Conservation (phyloP, 1,284 basidiomycete species). For the Heliocybe sulcata region DNA sequence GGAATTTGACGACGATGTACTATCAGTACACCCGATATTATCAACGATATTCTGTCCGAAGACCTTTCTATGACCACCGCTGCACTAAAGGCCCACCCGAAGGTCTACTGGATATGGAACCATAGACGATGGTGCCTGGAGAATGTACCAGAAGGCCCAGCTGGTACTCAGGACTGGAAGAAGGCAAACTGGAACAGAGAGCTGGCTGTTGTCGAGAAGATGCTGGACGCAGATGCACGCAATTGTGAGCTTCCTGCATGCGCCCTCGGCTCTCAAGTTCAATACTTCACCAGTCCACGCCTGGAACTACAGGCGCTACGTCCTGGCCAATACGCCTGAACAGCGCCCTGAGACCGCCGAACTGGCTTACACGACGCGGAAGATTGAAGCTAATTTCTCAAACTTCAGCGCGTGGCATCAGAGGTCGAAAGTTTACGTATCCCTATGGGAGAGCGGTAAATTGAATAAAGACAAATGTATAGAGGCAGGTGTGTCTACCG, state of each 20-base stretch:
- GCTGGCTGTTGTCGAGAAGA: constrained; percentile 79
- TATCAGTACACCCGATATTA: constrained; percentile 51
- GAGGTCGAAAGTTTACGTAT: constrained; percentile 75
- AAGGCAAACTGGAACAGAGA: constrained; percentile 78
- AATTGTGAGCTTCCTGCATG: constrained; percentile 62
- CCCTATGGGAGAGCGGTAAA: constrained; percentile 57
- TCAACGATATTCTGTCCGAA: constrained; percentile 56
- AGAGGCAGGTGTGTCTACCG: constrained; percentile 50
- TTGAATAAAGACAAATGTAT: constrained; percentile 44
- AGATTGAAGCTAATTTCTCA: constrained; percentile 93
- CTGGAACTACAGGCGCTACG: constrained; percentile 87
- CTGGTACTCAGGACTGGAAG: constrained; percentile 57
- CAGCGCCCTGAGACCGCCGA: constrained; percentile 50
- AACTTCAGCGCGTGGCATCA: constrained; percentile 99
- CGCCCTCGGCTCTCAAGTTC: constrained; percentile 1
- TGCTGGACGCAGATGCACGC: constrained; percentile 82
- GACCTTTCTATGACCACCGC: constrained; percentile 80
- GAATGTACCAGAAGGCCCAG: constrained; percentile 69
- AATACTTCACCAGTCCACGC: constrained; percentile 62
- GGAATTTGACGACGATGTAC: background rate
- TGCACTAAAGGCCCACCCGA: constrained; percentile 79
- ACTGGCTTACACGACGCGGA: constrained; percentile 77
- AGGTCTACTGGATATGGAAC: constrained; percentile 97
- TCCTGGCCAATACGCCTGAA: constrained; percentile 64
- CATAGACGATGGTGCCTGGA: constrained; percentile 91